Evolutionary conservation across 768 basidiomycete species (phyloP).

Genomic region (Tricholoma sp.): DNA sequence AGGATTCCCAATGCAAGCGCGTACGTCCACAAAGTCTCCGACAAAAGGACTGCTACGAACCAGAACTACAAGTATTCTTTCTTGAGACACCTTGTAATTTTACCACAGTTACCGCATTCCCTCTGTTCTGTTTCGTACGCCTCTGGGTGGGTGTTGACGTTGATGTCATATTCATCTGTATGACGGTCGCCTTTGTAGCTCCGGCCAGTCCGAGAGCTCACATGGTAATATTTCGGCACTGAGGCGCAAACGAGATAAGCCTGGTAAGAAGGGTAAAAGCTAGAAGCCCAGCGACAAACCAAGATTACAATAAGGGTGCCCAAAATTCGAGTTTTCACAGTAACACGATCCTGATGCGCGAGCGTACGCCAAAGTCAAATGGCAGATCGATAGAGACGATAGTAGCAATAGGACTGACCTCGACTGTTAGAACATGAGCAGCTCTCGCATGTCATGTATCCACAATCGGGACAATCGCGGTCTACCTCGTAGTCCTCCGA

Average conservation of each 20-base stretch:
- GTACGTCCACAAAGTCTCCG: neutral
- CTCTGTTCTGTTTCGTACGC: conserved; percentile 21
- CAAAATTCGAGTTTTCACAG: conserved; percentile 29
- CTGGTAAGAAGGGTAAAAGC: neutral
- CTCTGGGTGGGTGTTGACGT: conserved; percentile 15
- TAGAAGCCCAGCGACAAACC: conserved; percentile 1
- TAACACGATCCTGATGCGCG: conserved; percentile 26
- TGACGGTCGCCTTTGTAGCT: conserved; percentile 29
- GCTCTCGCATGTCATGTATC: conserved; percentile 28
- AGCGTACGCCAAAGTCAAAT: neutral
- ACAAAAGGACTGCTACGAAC: too few relatives aligned
- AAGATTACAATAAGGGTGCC: conserved; percentile 23
- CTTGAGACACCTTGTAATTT: conserved; percentile 14
- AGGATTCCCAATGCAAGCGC: too few relatives aligned
- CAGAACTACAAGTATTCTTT: conserved; percentile 9
- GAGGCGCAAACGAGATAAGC: neutral
- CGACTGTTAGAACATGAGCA: conserved; percentile 22
- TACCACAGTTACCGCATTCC: conserved; percentile 27
- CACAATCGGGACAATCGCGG: conserved; percentile 28
- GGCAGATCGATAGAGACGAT: neutral
- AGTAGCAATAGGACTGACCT: conserved; percentile 11
- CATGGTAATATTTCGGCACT: conserved; percentile 27
- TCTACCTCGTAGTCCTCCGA: conserved; percentile 16
- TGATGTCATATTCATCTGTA: conserved; percentile 15
- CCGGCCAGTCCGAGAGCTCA: conserved; percentile 10